phyloP scores from a whole-genome alignment of 257 asterid species.

The Petunia axillaris region DNA sequence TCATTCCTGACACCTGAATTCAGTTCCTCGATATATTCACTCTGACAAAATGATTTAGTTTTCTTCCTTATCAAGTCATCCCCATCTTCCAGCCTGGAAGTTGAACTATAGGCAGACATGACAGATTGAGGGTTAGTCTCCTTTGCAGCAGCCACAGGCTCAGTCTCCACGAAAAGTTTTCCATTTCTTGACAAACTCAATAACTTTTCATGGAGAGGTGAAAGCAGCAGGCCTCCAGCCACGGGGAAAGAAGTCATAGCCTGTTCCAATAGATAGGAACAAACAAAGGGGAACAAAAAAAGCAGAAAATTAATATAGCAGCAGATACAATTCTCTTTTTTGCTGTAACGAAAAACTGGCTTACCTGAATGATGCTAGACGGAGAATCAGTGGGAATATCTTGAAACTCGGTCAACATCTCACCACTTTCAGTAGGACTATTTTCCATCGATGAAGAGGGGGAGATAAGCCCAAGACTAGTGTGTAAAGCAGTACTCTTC shows the following conservation, averaged over 20 bases:
- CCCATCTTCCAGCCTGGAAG: slow-evolving; percentile 41
- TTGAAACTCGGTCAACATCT: slow-evolving; percentile 41
- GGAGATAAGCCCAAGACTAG: slow-evolving; percentile 78
- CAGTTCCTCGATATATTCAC: slow-evolving; percentile 42
- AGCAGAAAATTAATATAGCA: slow-evolving; percentile 30
- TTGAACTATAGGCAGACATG: slow-evolving; percentile 37
- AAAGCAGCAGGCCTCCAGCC: slow-evolving; percentile 53
- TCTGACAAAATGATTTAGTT: slow-evolving; percentile 44
- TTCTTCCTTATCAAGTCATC: slow-evolving; percentile 45
- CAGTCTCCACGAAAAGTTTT: slow-evolving; percentile 36
- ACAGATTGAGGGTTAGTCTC: slow-evolving; percentile 36
- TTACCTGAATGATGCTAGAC: slow-evolving; percentile 64
- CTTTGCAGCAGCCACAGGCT: slow-evolving; percentile 45
- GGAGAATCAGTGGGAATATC: slow-evolving; percentile 58
- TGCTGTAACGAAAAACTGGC: slow-evolving; percentile 25
- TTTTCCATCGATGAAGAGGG: slow-evolving; percentile 80
- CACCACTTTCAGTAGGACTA: slow-evolving; percentile 70
- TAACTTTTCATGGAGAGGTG: slow-evolving; percentile 76
- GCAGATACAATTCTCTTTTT: slow-evolving; percentile 1
- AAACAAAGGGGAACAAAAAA: slow-evolving; percentile 22
- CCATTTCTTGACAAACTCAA: slow-evolving; percentile 51
- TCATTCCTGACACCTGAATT: slow-evolving; percentile 39
- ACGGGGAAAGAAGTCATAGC: slow-evolving; percentile 65
- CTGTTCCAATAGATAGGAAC: slow-evolving; percentile 44
- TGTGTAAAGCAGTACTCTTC: slow-evolving; percentile 69